Evolutionary conservation across 176 grass and related monocot genomes (phyloP).

Genomic region (Leersia perrieri): DNA sequence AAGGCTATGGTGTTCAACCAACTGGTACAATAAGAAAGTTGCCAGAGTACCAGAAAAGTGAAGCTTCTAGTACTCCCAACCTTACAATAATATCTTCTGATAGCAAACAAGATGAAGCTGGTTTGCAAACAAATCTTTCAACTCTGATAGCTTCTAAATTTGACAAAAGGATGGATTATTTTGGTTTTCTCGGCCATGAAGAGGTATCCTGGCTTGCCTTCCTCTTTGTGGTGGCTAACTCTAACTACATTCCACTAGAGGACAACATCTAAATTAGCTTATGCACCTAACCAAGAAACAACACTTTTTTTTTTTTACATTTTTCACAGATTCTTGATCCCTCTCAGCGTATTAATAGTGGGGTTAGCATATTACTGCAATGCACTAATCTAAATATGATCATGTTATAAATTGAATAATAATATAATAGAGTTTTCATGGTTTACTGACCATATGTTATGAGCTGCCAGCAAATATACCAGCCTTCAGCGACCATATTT

Average conservation of each 20-base stretch:
- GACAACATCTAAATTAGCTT: neutral
- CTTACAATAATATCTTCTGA: conserved; percentile 35
- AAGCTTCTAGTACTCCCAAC: conserved; percentile 35
- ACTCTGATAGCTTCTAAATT: conserved; percentile 42
- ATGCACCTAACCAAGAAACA: neutral
- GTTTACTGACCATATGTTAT: neutral
- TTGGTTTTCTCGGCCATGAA: conserved; percentile 69
- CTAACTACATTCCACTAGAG: neutral
- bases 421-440: neutral
- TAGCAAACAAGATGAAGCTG: conserved; percentile 28
- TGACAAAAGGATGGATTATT: conserved; percentile 64
- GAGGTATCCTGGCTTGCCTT: conserved; percentile 56
- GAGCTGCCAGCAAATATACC: neutral
- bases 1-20: conserved; percentile 70
- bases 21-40: conserved; percentile 62
- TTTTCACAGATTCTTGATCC: neutral
- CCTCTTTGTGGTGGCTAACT: neutral
- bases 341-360: conserved; percentile 7
- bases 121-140: conserved; percentile 30
- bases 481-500: neutral
- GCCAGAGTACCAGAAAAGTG: conserved; percentile 52
- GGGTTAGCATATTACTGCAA: neutral
- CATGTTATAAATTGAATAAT: neutral
- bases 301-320: conserved; percentile 6
- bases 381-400: conserved; percentile 9